phyloP scores from a whole-genome alignment of 768 basidiomycete species.

The Hygrocybe coccinea region DNA sequence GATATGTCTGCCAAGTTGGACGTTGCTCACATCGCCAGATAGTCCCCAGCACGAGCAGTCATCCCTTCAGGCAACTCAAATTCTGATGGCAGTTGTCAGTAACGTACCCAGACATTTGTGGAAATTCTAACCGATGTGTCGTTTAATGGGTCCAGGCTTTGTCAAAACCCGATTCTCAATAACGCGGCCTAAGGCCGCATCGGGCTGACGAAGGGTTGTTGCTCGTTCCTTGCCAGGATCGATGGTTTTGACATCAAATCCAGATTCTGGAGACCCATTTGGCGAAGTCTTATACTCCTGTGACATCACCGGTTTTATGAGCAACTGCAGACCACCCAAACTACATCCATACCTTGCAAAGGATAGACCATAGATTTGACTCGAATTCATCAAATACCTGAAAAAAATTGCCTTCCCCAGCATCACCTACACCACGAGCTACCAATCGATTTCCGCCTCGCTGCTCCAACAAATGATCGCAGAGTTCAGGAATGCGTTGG shows the following conservation, averaged over 20 bases:
- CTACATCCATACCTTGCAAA: slow-evolving; percentile 26
- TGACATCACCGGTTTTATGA: not conserved
- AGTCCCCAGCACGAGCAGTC: slow-evolving; percentile 43
- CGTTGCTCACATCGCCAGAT: slow-evolving; percentile 38
- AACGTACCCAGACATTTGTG: not conserved
- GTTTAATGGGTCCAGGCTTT: slow-evolving; percentile 34
- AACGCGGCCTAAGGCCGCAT: slow-evolving; percentile 36
- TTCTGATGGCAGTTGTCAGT: slow-evolving; percentile 21
- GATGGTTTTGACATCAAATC: slow-evolving; percentile 29
- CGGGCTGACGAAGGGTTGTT: slow-evolving; percentile 32
- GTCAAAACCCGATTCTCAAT: slow-evolving; percentile 38
- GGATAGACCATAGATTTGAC: slow-evolving; percentile 33
- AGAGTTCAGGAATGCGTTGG: slow-evolving; percentile 41
- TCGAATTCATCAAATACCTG: slow-evolving; percentile 43
- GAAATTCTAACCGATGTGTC: slow-evolving; percentile 37
- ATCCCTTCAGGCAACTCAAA: slow-evolving; percentile 37
- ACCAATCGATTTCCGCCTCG: slow-evolving; percentile 36
- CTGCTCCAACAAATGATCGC: slow-evolving; percentile 33
- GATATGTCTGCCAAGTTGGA: not conserved
- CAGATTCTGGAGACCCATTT: slow-evolving; percentile 9
- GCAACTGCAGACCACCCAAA: too few relatives aligned
- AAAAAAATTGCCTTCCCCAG: slow-evolving; percentile 38
- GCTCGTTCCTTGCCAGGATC: slow-evolving; percentile 32
- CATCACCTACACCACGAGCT: slow-evolving; percentile 39
- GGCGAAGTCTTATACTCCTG: slow-evolving; percentile 31